Evolutionary conservation across 169 alveolate genomes (phyloP).

Genomic region (Eimeria brunetti): DNA sequence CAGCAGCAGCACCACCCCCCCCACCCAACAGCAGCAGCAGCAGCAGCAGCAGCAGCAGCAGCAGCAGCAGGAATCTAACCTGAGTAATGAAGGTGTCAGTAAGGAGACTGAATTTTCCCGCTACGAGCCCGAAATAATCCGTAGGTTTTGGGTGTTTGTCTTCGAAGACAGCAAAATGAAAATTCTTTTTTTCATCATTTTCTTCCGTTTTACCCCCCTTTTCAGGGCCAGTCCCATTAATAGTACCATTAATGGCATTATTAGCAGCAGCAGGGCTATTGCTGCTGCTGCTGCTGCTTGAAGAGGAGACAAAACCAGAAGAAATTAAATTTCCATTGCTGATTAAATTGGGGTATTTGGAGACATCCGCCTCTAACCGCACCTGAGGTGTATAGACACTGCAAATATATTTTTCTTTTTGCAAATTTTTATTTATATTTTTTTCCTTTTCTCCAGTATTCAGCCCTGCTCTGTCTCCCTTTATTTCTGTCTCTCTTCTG

Average conservation of each 20-base stretch:
- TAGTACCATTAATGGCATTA: too few relatives aligned
- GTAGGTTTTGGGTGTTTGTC: conserved; percentile 94
- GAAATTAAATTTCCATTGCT: conserved; percentile 92
- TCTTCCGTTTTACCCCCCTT: too few relatives aligned
- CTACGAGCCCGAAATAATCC: conserved; percentile 94
- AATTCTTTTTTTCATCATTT: too few relatives aligned
- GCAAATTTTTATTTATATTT: neutral
- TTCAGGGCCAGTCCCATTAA: neutral
- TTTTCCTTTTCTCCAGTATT: neutral
- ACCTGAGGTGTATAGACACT: conserved; percentile 37
- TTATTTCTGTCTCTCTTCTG: neutral
- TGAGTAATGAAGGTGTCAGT: conserved; percentile 86
- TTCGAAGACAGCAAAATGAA: conserved; percentile 91
- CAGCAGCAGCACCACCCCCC: too few relatives aligned
- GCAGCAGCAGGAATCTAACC: too few relatives aligned
- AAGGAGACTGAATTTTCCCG: conserved; percentile 89
- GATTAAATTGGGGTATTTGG: conserved; percentile 89
- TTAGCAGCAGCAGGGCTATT: too few relatives aligned
- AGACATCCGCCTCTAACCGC: conserved; percentile 88
- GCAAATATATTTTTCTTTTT: neutral
- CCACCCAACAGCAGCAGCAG: neutral
- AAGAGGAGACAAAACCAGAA: conserved; percentile 85
- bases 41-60: too few relatives aligned
- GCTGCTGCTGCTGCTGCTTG: too few relatives aligned
- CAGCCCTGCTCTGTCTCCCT: neutral